These are phyloP conservation scores for Coemansia sp. DNA, from an alignment of 192 early-diverging fungal species.

Conservation along the genomic window DNA sequence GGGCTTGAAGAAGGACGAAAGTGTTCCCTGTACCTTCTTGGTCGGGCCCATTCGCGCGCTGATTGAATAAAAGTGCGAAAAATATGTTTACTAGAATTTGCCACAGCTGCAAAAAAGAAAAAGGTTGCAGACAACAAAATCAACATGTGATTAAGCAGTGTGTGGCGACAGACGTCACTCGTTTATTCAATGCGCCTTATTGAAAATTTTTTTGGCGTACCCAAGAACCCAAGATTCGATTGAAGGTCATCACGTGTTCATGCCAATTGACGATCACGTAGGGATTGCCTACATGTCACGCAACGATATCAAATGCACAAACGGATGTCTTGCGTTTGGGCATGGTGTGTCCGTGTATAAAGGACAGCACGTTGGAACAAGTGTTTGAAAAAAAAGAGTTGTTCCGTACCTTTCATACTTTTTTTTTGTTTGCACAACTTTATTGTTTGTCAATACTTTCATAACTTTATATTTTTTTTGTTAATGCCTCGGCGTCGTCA, in stretches of 20 bases:
- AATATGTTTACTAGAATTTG: neutral
- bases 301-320: neutral
- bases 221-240: neutral
- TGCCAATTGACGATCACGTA: conserved; percentile 1
- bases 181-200: neutral
- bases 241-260: neutral
- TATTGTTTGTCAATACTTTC: neutral
- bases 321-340: neutral
- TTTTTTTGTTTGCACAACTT: neutral
- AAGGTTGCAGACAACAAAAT: no score
- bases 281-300: conserved; percentile 3
- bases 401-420: neutral
- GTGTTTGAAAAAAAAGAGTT: neutral
- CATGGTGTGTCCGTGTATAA: neutral
- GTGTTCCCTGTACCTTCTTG: conserved; percentile 43
- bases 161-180: no score
- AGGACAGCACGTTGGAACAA: neutral
- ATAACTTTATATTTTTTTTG: neutral
- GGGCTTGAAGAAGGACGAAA: conserved; percentile 52
- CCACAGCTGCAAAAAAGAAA: neutral
- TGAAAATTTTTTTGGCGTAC: neutral
- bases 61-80: neutral
- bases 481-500: conserved; percentile 45
- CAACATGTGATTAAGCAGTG: no score
- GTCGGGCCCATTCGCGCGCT: conserved; percentile 22